Evolutionary conservation across 768 basidiomycete species (phyloP).

Genomic region (Xanthoconium stramineum): DNA sequence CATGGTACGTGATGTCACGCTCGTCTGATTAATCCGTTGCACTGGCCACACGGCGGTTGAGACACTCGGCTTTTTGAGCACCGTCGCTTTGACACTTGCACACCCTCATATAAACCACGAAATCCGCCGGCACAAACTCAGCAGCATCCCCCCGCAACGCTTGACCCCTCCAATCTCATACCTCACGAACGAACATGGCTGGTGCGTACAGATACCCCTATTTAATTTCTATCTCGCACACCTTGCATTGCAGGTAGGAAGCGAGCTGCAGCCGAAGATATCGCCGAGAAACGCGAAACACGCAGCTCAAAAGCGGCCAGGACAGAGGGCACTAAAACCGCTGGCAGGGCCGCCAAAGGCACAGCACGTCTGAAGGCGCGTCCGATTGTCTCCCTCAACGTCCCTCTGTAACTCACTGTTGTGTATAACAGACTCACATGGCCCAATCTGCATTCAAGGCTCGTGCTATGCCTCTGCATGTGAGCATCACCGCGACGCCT

Average conservation of each 20-base stretch:
- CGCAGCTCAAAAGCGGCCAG: conserved; percentile 53
- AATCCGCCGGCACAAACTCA: background rate
- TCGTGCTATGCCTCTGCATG: conserved; percentile 67
- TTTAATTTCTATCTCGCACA: background rate
- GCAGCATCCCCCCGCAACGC: background rate
- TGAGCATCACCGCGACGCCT: conserved; percentile 64
- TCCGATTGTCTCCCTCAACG: background rate
- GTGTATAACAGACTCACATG: conserved; percentile 39
- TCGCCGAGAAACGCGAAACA: conserved; percentile 33
- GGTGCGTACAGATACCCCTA: conserved; percentile 25
- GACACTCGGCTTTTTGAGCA: conserved; percentile 16
- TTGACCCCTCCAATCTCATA: background rate
- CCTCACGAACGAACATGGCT: conserved; percentile 20
- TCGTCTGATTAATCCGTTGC: conserved; percentile 3
- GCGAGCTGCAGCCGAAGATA: conserved; percentile 40
- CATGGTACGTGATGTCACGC: conserved; percentile 34
- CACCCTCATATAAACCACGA: conserved; percentile 12
- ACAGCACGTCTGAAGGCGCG: conserved; percentile 47
- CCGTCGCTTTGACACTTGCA: conserved; percentile 21
- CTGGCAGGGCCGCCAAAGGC: conserved; percentile 37
- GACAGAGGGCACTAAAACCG: conserved; percentile 33
- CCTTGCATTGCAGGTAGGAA: conserved; percentile 37
- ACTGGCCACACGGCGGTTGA: conserved; percentile 2
- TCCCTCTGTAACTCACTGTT: background rate
- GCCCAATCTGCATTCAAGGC: conserved; percentile 53